A percentile compares a stretch with the other conserved stretches of the same genome.
phyloP scores from a whole-genome alignment of 805 yeast genomes.

The Yamadazyma akitaensis region DNA sequence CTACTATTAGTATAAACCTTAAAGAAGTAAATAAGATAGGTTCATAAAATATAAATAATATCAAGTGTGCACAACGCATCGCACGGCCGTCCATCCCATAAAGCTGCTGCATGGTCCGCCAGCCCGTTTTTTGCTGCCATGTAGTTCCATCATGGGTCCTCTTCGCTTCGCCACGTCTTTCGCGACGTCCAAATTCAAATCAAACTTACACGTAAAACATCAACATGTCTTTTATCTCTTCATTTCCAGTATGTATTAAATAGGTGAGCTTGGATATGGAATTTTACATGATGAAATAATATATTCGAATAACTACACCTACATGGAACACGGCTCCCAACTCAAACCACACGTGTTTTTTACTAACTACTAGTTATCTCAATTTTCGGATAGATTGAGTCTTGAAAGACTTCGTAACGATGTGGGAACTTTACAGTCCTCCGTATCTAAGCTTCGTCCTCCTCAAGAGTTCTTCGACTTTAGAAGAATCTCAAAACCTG shows the following conservation, averaged over 20 bases:
- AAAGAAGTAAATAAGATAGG: too few species aligned
- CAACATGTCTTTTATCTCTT: slow-evolving; percentile 33
- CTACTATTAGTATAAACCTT: too few species aligned
- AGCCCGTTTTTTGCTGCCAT: background rate
- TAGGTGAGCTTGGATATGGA: too few species aligned
- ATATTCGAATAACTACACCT: too few species aligned
- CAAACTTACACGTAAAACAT: slow-evolving; percentile 13
- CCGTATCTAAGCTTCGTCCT: slow-evolving; percentile 72
- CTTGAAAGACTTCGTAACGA: slow-evolving; percentile 44
- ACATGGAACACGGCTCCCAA: too few species aligned
- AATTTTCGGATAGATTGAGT: slow-evolving; percentile 15
- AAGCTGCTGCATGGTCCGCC: background rate
- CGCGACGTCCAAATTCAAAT: slow-evolving; percentile 5
- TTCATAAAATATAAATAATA: too few species aligned
- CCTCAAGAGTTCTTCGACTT: slow-evolving; percentile 93
- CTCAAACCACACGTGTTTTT: too few species aligned
- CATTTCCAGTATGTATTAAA: slow-evolving; percentile 34
- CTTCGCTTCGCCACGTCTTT: background rate
- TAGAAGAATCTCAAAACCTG: slow-evolving; percentile 87
- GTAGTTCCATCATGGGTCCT: background rate
- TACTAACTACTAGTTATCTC: slow-evolving; percentile 11
- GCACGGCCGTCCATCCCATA: too few species aligned
- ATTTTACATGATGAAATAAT: too few species aligned
- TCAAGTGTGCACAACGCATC: too few species aligned
- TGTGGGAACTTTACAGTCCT: slow-evolving; percentile 52